Evolutionary conservation across 78 protist species (phyloP), one percentile per base, ranked within the genome.

Genomic region (Bodo saltans): DNA sequence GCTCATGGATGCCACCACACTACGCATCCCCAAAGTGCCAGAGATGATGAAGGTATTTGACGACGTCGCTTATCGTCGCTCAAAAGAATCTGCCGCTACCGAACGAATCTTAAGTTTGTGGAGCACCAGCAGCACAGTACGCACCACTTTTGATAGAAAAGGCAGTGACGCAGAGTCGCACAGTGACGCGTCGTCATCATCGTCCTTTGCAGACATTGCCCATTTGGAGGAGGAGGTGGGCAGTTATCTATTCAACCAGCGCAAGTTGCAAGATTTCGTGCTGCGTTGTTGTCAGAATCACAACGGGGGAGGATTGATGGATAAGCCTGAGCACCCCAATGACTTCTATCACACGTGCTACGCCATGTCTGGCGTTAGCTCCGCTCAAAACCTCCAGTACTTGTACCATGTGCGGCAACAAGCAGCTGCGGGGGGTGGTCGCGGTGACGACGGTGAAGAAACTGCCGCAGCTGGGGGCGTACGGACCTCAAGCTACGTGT

Each of bases 301-400:
- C n/a, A 72, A 12, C 38, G 78, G 47, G 1, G 92, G 96, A 33
- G 98, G 98, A 4, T 42, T 94, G 68, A 29, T 83, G 0, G 98
- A 96, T 88, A 95, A 96, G 85, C 98, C 98, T 0, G 85, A 73
- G 29, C 72, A 71, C 78, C 69, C 85, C 27, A 82, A 82, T 27
- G 98, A 96, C 83, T 92, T 35, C 78, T 96, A 96, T 75, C 98
- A 96, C 89, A 94, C 98, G 23, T 93, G 97, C 88, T 96, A 96
- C 88, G 28, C 88, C 23, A 68, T 94, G 33, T 60, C 90, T 0
- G 97, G 97, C 28, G 35, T 91, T 21, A 39, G 93, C 3, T 25
- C 88, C 27, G 81, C 95, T 34, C 95, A 92, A 72, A 34, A 47
- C 60, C 8, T 23, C 60, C 8, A 23, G n/a, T 47, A 47, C 60